Evolutionary conservation across 1,139 yeast species (phyloP).

Genomic region (Arxiozyma bovina): DNA sequence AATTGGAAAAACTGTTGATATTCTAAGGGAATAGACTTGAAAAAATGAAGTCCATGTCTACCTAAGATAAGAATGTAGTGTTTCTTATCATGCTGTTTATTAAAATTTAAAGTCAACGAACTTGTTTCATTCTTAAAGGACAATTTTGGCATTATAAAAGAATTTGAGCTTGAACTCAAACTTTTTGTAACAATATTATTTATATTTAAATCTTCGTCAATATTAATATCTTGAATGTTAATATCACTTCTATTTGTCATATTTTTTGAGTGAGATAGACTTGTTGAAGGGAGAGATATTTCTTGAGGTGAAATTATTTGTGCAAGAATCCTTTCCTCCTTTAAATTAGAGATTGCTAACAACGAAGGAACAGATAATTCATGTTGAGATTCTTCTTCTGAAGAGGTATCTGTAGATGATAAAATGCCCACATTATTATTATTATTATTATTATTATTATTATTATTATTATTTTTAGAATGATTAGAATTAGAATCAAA

Average conservation of each 20-base stretch:
- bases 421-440: conserved; percentile 17
- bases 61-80: conserved; percentile 22
- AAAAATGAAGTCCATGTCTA: conserved; percentile 21
- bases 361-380: background rate
- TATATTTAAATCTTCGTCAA: conserved; percentile 9
- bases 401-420: conserved; percentile 28
- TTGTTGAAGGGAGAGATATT: background rate
- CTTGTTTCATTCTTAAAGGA: conserved; percentile 8
- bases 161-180: conserved; percentile 23
- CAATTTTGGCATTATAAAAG: conserved; percentile 31
- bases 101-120: background rate
- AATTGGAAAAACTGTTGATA: conserved; percentile 21
- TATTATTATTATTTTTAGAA: background rate
- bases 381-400: conserved; percentile 20
- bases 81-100: conserved; percentile 11
- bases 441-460: background rate
- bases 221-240: background rate
- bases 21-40: conserved; percentile 16
- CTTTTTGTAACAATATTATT: conserved; percentile 20
- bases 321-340: background rate
- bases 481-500: conserved; percentile 9
- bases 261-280: background rate
- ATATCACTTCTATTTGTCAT: background rate
- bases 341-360: background rate
- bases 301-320: background rate